Base-by-base conservation (phyloP, 805 yeast species). In the Barnettozyma wickerhamii region DNA sequence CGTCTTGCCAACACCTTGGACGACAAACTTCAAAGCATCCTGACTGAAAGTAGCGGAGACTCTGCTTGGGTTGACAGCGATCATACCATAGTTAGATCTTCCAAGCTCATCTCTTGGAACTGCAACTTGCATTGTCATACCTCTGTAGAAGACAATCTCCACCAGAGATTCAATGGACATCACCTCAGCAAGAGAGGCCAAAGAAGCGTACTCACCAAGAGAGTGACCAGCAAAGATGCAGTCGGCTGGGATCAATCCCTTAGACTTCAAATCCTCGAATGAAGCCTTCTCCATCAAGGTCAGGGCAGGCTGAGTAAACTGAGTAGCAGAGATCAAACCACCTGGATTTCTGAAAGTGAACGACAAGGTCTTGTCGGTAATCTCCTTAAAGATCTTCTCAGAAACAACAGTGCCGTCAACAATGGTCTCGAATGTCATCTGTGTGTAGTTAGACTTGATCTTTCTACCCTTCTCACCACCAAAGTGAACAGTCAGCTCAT, bases 101-200 rank as follows among this genome's bases (percentile, higher is more conserved):
- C 99, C 99, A 38, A 68, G 63, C 41, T 81, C 77, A 68, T 93
- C 99, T 72, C 99, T 84, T 63, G 98, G 98, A 52, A 93, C 99
- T 35, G 99, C 99, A 51, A 93, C 99, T 74, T 93, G 99, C 99
- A 93, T 93, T 37, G 99, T 95, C 98, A 93, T 93, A 77, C 99
- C 99, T 75, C 99, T 84, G 78, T 93, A 95, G 77, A 93, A 93
- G 40, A 91, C 98, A 65, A 91, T 95, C 65, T 91, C 98, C 48
- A 91, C 97, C 53, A 91, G 75, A 6, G 95, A 84, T 71, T 93
- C 99, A 56, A 93, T 89, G 36, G 98, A 96, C 98, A 93, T 91
- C 45, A 95, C 97, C 63, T 93, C 96, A 40, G 96, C 99, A 58
- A 93, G 74, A 20, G 99, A 89, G 14, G 98, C 88, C 60, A 93